phyloP scores from a whole-genome alignment of 768 basidiomycete genomes.

The Inosperma sp. region DNA sequence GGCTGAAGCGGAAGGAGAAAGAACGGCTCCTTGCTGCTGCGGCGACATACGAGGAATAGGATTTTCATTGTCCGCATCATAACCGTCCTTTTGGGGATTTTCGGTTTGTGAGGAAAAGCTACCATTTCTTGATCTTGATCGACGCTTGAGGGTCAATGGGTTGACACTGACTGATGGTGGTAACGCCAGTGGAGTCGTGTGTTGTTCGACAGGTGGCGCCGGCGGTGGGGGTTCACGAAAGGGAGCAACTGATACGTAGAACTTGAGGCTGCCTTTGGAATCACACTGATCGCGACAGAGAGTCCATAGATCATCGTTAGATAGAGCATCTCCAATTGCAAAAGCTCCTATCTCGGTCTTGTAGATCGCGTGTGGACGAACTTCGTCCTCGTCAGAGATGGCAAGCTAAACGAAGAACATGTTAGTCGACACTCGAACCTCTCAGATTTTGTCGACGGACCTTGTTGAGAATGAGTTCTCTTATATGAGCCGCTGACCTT shows the following conservation, averaged over 20 bases:
- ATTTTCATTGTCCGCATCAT: conserved; percentile 68
- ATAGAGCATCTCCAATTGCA: conserved; percentile 68
- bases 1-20: conserved; percentile 7
- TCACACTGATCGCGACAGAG: conserved; percentile 74
- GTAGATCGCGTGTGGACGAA: conserved; percentile 72
- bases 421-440: conserved; percentile 3
- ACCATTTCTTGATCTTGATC: conserved; percentile 57
- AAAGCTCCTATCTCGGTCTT: conserved; percentile 81
- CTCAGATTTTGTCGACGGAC: conserved; percentile 35
- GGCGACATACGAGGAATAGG: conserved; percentile 36
- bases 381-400: conserved; percentile 78
- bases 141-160: conserved; percentile 35
- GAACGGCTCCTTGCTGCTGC: not conserved
- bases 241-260: conserved; percentile 65
- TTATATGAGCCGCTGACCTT: conserved; percentile 60
- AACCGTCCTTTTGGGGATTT: conserved; percentile 55
- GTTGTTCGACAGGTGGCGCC: conserved; percentile 16
- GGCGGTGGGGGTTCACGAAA: conserved; percentile 50
- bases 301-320: conserved; percentile 63
- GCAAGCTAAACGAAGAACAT: conserved; percentile 47
- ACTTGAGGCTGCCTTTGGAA: conserved; percentile 74
- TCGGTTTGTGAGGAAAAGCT: conserved; percentile 72
- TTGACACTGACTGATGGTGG: conserved; percentile 24
- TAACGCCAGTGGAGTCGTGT: conserved; percentile 1
- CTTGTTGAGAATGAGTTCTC: conserved; percentile 78